phyloP scores from a whole-genome alignment of 1,284 basidiomycete genomes.

The Porogramme epimiltina region DNA sequence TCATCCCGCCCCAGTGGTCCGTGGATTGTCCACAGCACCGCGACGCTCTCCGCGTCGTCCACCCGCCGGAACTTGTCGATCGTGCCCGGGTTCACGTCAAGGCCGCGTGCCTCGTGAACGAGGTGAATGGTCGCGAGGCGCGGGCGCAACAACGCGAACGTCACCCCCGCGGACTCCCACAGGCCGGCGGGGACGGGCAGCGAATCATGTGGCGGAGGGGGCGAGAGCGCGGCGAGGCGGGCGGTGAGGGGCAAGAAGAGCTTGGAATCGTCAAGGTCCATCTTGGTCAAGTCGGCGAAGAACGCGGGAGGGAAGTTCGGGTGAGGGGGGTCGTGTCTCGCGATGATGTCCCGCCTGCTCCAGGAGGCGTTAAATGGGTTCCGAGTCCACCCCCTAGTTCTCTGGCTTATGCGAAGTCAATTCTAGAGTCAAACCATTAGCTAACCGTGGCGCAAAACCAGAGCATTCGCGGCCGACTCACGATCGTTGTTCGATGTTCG shows the following conservation, averaged over 20 bases:
- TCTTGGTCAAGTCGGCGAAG: slow-evolving; percentile 79
- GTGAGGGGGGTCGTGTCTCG: slow-evolving; percentile 67
- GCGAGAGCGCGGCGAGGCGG: slow-evolving; percentile 63
- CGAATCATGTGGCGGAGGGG: slow-evolving; percentile 74
- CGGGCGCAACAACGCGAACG: slow-evolving; percentile 70
- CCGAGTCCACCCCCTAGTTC: not conserved
- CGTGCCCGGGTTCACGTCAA: slow-evolving; percentile 86
- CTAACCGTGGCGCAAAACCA: no score
- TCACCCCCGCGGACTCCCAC: slow-evolving; percentile 82
- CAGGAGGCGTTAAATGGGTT: not conserved
- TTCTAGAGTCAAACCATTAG: slow-evolving; percentile 51
- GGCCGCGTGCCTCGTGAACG: slow-evolving; percentile 86
- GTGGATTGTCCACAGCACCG: slow-evolving; percentile 76
- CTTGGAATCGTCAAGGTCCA: slow-evolving; percentile 87
- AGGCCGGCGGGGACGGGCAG: slow-evolving; percentile 77
- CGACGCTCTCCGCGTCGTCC: slow-evolving; percentile 72
- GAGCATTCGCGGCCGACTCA: slow-evolving; percentile 41
- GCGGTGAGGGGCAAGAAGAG: slow-evolving; percentile 66
- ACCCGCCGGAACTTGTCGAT: slow-evolving; percentile 77
- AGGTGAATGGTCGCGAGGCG: slow-evolving; percentile 88
- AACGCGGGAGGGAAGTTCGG: slow-evolving; percentile 70
- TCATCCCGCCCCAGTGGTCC: slow-evolving; percentile 85
- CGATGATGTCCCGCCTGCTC: slow-evolving; percentile 81
- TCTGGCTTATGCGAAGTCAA: slow-evolving; percentile 68
- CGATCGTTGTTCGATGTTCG: slow-evolving; percentile 94